Conservation (phyloP, 108 stramenopile species). For the Cyclotella choctawhatcheeana region DNA sequence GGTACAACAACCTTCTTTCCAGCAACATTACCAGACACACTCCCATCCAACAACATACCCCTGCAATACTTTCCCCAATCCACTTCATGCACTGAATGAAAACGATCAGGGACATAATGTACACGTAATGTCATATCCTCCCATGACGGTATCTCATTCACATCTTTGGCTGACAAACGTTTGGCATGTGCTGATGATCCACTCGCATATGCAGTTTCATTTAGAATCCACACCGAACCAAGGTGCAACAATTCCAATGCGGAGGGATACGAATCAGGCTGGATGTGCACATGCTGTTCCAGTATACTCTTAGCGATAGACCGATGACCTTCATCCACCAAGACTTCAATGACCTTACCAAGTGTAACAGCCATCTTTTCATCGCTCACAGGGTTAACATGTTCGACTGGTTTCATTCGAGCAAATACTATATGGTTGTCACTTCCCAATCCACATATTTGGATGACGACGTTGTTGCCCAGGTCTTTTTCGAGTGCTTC, state of each 20-base stretch:
- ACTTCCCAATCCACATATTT: slow-evolving; percentile 56
- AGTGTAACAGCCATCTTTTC: slow-evolving; percentile 15
- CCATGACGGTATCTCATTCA: slow-evolving; percentile 40
- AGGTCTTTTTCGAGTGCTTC: slow-evolving; percentile 35
- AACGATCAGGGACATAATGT: slow-evolving; percentile 52
- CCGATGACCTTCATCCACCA: slow-evolving; percentile 55
- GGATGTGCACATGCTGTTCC: slow-evolving; percentile 43
- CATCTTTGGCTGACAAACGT: slow-evolving; percentile 39
- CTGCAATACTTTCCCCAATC: slow-evolving; percentile 55
- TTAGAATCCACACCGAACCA: slow-evolving; percentile 51
- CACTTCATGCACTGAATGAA: slow-evolving; percentile 43
- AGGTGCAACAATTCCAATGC: slow-evolving; percentile 47
- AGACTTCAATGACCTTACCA: slow-evolving; percentile 49
- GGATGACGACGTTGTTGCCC: slow-evolving; percentile 37
- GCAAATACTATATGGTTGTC: slow-evolving; percentile 48
- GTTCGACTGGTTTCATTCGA: slow-evolving; percentile 21
- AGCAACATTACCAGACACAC: slow-evolving; percentile 24
- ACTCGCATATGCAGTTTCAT: slow-evolving; percentile 40
- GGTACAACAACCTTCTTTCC: slow-evolving; percentile 45
- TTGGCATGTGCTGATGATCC: slow-evolving; percentile 44
- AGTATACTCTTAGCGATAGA: slow-evolving; percentile 49
- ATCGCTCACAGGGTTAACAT: background rate
- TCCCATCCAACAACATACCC: slow-evolving; percentile 46
- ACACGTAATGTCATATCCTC: slow-evolving; percentile 56
- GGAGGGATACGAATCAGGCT: slow-evolving; percentile 46